Evolutionary conservation across 495 filamentous ascomycete genomes (phyloP), one percentile per base, ranked within the genome.

Genomic region (Chaetomium cochliodes): DNA sequence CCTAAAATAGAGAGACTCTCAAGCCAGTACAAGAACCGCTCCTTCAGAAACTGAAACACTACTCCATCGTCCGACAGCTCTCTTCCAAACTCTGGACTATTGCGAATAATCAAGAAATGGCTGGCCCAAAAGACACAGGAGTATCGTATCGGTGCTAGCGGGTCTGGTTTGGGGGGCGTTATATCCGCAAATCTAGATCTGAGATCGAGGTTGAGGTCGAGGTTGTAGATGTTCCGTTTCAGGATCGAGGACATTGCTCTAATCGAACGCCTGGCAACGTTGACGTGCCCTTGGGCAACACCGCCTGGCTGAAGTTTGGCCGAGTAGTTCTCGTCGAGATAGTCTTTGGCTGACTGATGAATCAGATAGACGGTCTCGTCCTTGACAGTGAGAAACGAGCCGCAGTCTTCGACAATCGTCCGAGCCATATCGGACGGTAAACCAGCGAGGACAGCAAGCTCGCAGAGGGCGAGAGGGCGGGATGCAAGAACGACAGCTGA

Each of bases 301-400:
- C 67, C 65, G 44, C 47, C 44, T 33, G 25, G 50, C 50, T 52
- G 23, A 52, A 52, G 50, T 28, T 23, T 2, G 15, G 15, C 3
- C 18, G 26, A 20, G 60, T 67, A 67, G 25, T 71, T 68, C 39
- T 41, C 23, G 33, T 58, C 49, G 3, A 80, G 68, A 60, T 72
- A 80, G 26, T 80, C 77, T 55, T 78, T 77, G 18, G 73, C 77
- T 30, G 79, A 81, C 69, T 80, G 74, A 62, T 81, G 75, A 18
- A 81, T 74, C 5, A 76, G 63, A 53, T 66, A 57, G 59, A 82
- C 72, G 9, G 54, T 76, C 16, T 68, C 50, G 16, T 72, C 65
- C 5, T 54, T 72, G 22, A 76, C 37, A 5, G 68, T 70, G 11
- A 77, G 65, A 61, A 77, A 77, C 30, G 75, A 77, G 54, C 70